Conservation (phyloP, 352 stramenopile genomes). For the Phytophthora constricta region DNA sequence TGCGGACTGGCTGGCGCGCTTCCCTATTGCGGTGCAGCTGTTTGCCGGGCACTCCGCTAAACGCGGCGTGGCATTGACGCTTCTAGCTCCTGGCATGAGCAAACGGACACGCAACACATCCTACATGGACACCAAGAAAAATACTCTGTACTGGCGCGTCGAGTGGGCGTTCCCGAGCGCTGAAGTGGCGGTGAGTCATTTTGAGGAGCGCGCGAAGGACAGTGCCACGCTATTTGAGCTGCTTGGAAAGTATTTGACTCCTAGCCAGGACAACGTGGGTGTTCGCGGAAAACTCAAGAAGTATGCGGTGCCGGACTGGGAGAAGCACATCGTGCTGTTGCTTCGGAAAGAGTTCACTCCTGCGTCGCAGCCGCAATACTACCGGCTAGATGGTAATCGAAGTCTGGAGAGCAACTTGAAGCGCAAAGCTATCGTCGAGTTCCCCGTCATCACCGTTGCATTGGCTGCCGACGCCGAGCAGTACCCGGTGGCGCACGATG, state of each 20-base stretch:
- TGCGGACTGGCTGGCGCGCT: conserved; percentile 75
- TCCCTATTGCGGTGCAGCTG: conserved; percentile 71
- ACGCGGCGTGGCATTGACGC: conserved; percentile 66
- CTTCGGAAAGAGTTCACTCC: conserved; percentile 82
- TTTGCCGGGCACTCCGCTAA: conserved; percentile 76
- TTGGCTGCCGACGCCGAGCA: conserved; percentile 48
- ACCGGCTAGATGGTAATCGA: conserved; percentile 65
- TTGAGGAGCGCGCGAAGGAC: conserved; percentile 63
- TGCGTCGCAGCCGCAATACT: conserved; percentile 73
- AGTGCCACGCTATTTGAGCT: conserved; percentile 60
- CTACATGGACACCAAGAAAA: conserved; percentile 71
- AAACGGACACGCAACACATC: conserved; percentile 80
- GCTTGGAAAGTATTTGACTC: conserved; percentile 65
- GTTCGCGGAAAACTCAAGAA: conserved; percentile 75
- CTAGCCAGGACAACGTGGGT: conserved; percentile 68
- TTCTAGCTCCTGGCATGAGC: conserved; percentile 84
- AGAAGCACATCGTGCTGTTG: conserved; percentile 63
- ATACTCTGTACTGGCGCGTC: conserved; percentile 76
- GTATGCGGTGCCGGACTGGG: conserved; percentile 64
- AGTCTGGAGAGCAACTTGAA: conserved; percentile 78
- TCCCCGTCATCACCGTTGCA: conserved; percentile 73
- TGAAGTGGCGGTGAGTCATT: conserved; percentile 50
- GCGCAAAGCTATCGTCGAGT: conserved; percentile 82
- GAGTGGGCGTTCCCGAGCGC: conserved; percentile 76
- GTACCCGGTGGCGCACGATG: conserved; percentile 68